Percentiles rank a stretch among this genome's conserved stretches.
Evolutionary conservation across 768 basidiomycete species (phyloP).

Genomic region (Hebeloma cylindrosporum): DNA sequence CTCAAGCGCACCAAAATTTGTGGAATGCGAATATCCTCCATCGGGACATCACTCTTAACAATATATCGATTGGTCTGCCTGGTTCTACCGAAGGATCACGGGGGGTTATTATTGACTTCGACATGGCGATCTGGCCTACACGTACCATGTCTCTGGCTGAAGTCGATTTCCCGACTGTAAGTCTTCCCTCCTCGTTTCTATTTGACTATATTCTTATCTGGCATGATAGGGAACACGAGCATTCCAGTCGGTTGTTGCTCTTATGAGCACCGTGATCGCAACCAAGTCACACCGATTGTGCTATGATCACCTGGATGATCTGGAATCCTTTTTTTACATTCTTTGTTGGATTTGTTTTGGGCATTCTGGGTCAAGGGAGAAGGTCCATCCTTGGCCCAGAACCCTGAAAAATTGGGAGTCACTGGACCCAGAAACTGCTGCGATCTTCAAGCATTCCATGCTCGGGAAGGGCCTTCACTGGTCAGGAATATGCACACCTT

Average conservation of each 20-base stretch:
- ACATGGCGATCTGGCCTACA: slow-evolving; percentile 12
- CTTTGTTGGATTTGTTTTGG: slow-evolving; percentile 8
- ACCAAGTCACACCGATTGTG: not conserved
- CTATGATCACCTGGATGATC: slow-evolving; percentile 15
- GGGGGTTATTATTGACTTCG: slow-evolving; percentile 17
- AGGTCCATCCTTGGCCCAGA: not conserved
- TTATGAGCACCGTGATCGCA: not conserved
- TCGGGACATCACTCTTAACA: slow-evolving; percentile 27
- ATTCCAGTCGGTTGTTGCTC: slow-evolving; percentile 13
- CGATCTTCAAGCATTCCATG: not conserved
- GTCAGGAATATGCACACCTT: not conserved
- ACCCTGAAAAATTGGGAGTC: not conserved
- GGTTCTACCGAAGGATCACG: not conserved
- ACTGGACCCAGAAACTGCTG: not conserved
- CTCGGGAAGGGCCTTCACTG: not conserved
- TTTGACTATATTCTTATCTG: not conserved
- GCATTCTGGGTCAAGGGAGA: not conserved
- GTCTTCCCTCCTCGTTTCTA: not conserved
- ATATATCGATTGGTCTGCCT: slow-evolving; percentile 19
- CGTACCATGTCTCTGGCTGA: not conserved
- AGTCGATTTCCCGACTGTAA: slow-evolving; percentile 9
- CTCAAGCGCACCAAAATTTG: slow-evolving; percentile 18
- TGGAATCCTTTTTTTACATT: slow-evolving; percentile 16
- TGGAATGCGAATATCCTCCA: slow-evolving; percentile 22
- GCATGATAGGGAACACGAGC: slow-evolving; percentile 11